Evolutionary conservation across 2,329 filamentous ascomycete species (phyloP), one percentile per base, ranked within the genome.

Genomic region (Atkinsonella texensis): DNA sequence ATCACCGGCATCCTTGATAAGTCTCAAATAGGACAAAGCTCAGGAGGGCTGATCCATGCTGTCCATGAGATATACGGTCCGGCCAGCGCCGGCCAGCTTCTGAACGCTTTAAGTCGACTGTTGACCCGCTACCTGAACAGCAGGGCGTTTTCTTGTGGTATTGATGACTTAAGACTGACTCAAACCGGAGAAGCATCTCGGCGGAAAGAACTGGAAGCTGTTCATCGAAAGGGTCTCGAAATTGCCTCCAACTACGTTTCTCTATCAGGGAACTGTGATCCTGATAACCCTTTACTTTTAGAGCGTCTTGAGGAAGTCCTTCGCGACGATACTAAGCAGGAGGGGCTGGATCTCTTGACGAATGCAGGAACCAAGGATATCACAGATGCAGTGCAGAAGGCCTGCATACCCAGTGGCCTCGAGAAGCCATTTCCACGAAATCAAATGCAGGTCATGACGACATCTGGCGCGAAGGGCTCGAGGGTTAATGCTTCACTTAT

Each of bases 381-480:
- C 28, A 96, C 91, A 4, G 83, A 86, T 15, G 79, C 75, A 1
- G 84, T 98, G 33, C 95, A 90, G 10, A 75, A 75, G 46, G 79
- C 80, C 2, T 95, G 89, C 68, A 76, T 98, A 58, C 93, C 93
- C 0, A 70, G 73, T 18, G 89, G 87, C 42, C 79, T 98, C 31
- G 83, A 87, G 61, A 98, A 97, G 70, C 81, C 86, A 8, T 98
- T 98, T 68, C 93, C 93, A 1, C 85, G 85, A 63, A 98, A 98
- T 63, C 91, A 97, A 70, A 98, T 98, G 91, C 93, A 98, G 74
- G 83, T 87, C 57, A 98, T 98, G 93, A 98, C 93, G 20, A 86
- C 85, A 13, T 96, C 93, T 52, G 93, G 93, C 67, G 93, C 93
- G 49, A 98, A 98, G 72, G 93, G 93, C 65, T 86, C 81, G 51